Evolutionary conservation across 306 rosid genomes (phyloP).

Genomic region (Styphnolobium japonicum): DNA sequence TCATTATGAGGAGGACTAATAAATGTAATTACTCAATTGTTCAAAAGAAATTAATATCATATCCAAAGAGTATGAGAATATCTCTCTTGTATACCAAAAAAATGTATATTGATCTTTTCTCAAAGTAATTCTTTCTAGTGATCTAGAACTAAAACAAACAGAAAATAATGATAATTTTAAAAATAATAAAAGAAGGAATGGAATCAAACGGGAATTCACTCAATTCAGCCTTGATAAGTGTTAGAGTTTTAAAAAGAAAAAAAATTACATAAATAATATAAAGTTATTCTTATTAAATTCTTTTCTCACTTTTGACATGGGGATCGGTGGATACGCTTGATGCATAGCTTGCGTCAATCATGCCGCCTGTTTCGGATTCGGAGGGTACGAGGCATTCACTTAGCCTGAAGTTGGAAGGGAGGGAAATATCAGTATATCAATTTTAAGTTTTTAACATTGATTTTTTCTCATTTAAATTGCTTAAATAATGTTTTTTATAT

Average conservation of each 20-base stretch:
- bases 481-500: no score
- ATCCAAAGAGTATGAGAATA: no score
- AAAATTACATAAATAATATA: not conserved
- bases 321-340: not conserved
- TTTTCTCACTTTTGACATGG: not conserved
- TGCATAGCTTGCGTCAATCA: not conserved
- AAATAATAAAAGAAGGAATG: not conserved
- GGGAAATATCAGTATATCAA: not conserved
- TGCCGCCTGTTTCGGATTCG: slow-evolving; percentile 18
- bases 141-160: not conserved
- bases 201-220: not conserved
- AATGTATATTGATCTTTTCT: not conserved
- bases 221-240: not conserved
- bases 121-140: not conserved
- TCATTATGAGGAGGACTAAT: no score
- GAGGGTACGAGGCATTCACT: not conserved
- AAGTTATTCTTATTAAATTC: not conserved
- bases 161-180: not conserved
- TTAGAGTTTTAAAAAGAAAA: not conserved
- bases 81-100: no score
- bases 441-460: no score
- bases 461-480: no score
- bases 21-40: no score
- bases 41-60: no score
- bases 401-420: not conserved